Percentiles rank a stretch among this genome's conserved stretches.
Conservation (phyloP, 345 rosid genomes). For the Gossypium turneri region DNA sequence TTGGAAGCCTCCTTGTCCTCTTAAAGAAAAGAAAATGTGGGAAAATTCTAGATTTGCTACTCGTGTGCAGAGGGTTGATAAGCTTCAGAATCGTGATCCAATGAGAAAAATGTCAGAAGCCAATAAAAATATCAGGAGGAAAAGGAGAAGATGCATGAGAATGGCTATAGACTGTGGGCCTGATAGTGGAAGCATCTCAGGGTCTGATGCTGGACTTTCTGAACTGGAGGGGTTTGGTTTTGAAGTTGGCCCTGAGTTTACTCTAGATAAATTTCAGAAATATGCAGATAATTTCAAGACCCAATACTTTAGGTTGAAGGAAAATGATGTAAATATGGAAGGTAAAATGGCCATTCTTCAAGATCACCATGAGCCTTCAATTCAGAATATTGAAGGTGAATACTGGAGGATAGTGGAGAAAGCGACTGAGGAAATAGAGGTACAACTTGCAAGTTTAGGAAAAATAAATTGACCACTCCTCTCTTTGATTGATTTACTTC, state of each 20-base stretch:
- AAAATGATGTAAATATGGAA: conserved; percentile 27
- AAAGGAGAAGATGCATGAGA: conserved; percentile 71
- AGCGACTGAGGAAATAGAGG: conserved; percentile 96
- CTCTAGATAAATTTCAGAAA: conserved; percentile 67
- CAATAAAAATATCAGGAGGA: conserved; percentile 52
- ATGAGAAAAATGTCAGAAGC: conserved; percentile 55
- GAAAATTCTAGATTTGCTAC: conserved; percentile 74
- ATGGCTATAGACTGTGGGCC: conserved; percentile 51
- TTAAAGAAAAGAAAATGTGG: conserved; percentile 72
- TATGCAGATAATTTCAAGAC: conserved; percentile 86
- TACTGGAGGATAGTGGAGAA: conserved; percentile 98
- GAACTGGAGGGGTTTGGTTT: conserved; percentile 82
- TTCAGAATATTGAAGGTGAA: conserved; percentile 85
- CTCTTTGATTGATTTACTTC: conserved; percentile 1
- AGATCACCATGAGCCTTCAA: conserved; percentile 54
- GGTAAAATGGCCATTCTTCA: conserved; percentile 22
- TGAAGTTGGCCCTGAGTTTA: conserved; percentile 88
- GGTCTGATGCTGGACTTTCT: conserved; percentile 39
- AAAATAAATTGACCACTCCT: background rate
- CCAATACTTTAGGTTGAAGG: conserved; percentile 61
- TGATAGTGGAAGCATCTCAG: conserved; percentile 34
- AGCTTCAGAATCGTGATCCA: conserved; percentile 86
- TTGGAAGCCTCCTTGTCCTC: conserved; percentile 94
- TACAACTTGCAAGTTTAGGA: conserved; percentile 22
- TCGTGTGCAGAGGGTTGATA: conserved; percentile 95